Evolutionary conservation across 805 yeast species (phyloP).

Genomic region (Sungouiozyma ichnusensis): DNA sequence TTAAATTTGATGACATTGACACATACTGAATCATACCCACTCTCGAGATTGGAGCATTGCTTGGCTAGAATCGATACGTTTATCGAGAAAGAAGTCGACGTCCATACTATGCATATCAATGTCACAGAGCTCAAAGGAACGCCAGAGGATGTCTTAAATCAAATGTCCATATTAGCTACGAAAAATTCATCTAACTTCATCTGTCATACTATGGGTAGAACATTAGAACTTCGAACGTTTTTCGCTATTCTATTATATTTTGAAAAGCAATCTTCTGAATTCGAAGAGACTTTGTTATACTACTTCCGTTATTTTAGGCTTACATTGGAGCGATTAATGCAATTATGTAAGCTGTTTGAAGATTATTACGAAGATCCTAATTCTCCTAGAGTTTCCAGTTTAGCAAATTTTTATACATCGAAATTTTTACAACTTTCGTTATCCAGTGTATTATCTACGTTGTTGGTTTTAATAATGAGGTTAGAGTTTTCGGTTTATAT

Average conservation of each 20-base stretch:
- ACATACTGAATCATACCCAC: conserved; percentile 8
- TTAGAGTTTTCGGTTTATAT: conserved; percentile 3
- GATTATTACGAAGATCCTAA: conserved; percentile 12
- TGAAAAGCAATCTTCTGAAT: conserved; percentile 9
- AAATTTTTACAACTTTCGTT: conserved; percentile 22
- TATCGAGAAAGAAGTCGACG: conserved; percentile 10
- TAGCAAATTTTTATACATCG: conserved; percentile 15
- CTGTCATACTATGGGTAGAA: conserved; percentile 16
- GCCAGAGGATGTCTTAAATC: conserved; percentile 3
- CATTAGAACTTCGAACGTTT: conserved; percentile 18
- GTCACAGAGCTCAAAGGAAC: not conserved
- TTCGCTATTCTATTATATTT: conserved; percentile 22
- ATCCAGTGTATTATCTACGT: conserved; percentile 16
- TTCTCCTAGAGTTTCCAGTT: conserved; percentile 8
- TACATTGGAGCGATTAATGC: conserved; percentile 1
- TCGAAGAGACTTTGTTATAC: conserved; percentile 8
- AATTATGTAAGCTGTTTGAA: conserved; percentile 7
- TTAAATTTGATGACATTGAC: conserved; percentile 16
- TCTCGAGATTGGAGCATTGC: conserved; percentile 11
- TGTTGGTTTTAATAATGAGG: conserved; percentile 18
- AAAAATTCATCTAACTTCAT: conserved; percentile 14
- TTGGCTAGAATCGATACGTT: conserved; percentile 11
- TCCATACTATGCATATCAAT: not conserved
- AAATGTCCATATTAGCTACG: conserved; percentile 6
- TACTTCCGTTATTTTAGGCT: conserved; percentile 15